Percentiles rank a stretch among this genome's conserved stretches.
Conservation (phyloP, 331 rosid species). For the Dryas integrifolia region DNA sequence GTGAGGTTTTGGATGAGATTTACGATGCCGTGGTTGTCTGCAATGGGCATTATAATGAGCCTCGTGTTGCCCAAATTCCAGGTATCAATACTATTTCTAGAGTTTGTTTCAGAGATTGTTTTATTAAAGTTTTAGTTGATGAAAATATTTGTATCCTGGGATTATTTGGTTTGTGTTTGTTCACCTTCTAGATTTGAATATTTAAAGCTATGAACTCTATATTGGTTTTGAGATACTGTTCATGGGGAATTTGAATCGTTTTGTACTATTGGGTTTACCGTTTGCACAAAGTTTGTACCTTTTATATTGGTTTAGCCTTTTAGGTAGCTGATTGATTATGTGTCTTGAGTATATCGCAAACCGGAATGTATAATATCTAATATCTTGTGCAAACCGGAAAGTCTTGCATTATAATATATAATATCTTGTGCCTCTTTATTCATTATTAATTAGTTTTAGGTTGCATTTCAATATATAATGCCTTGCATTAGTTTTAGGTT, state of each 20-base stretch:
- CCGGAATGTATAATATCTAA: no score
- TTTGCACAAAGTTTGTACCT: no score
- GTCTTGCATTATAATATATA: background rate
- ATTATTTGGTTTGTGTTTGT: background rate
- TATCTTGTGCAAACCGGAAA: no score
- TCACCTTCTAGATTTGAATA: background rate
- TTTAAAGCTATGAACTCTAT: background rate
- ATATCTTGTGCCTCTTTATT: no score
- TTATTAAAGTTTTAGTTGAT: background rate
- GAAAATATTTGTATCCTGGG: background rate
- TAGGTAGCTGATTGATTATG: background rate
- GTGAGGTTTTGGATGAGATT: conserved; percentile 35
- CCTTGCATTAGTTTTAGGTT: no score
- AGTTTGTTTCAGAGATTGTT: background rate
- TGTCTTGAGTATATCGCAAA: no score
- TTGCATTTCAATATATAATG: no score
- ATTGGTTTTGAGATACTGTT: background rate
- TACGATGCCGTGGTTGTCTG: conserved; percentile 81
- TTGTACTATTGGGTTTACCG: background rate
- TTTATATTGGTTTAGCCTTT: no score
- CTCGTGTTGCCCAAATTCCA: conserved; percentile 56
- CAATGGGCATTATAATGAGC: conserved; percentile 61
- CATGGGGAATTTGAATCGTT: background rate
- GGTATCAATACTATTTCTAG: conserved; percentile 37
- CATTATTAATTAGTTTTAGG: no score